Percentiles rank a stretch among this genome's conserved stretches.
Evolutionary conservation across 345 rosid species (phyloP).

Genomic region (Sonneratia caseolaris): DNA sequence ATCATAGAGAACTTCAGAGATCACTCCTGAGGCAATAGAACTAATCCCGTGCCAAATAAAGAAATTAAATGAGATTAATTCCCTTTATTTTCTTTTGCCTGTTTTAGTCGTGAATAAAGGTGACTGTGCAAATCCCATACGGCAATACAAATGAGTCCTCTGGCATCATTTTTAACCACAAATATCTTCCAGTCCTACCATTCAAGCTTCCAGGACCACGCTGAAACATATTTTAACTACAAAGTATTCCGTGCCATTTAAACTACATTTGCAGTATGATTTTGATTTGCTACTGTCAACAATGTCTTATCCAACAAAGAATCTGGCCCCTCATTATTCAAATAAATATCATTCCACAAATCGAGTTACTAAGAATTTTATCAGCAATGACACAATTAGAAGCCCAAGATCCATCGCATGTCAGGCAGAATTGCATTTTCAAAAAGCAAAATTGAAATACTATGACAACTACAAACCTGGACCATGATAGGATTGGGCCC

Average conservation of each 20-base stretch:
- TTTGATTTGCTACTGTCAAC: background rate
- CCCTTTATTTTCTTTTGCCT: background rate
- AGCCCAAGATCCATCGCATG: background rate
- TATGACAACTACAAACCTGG: slow-evolving; percentile 46
- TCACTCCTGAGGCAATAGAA: background rate
- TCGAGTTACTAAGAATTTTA: background rate
- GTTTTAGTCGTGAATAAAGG: background rate
- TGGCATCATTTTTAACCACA: no score
- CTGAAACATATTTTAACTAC: no score
- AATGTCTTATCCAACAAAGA: background rate
- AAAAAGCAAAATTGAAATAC: background rate
- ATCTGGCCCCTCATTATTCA: background rate
- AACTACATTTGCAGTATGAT: background rate
- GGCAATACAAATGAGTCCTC: no score
- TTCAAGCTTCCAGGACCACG: no score
- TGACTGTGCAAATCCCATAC: background rate
- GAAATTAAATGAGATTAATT: background rate
- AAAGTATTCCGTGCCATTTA: background rate
- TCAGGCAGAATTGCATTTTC: background rate
- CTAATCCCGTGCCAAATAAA: background rate
- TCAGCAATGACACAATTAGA: background rate
- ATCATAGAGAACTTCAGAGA: background rate
- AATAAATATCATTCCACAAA: background rate
- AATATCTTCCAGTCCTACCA: no score
- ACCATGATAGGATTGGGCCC: slow-evolving; percentile 98